These are phyloP conservation scores for Cytospora chrysosperma DNA, from an alignment of 2,329 filamentous ascomycete species.

Conservation along the genomic window DNA sequence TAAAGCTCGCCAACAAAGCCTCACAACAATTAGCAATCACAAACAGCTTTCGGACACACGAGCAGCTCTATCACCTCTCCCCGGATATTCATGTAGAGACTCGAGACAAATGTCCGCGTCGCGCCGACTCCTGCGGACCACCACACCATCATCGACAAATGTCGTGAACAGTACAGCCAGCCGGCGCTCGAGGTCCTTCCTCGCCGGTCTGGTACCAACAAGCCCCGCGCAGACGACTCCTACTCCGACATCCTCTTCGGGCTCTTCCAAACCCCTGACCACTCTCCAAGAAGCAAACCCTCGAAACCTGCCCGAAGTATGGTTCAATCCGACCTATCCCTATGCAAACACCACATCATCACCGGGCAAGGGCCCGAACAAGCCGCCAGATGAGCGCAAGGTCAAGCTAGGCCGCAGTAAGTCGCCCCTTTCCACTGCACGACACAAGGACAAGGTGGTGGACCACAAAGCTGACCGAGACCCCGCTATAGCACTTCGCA, in stretches of 20 bases:
- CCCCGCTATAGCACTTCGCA: conserved; percentile 52
- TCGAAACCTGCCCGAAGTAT: conserved; percentile 39
- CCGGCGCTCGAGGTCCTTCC: conserved; percentile 28
- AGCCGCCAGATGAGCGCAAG: conserved; percentile 54
- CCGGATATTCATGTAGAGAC: conserved; percentile 26
- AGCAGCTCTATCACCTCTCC: not conserved
- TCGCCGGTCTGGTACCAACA: conserved; percentile 17
- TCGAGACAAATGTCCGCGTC: conserved; percentile 37
- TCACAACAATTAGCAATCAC: not conserved
- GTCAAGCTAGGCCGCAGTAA: conserved; percentile 63
- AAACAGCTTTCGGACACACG: not conserved
- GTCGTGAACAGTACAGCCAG: conserved; percentile 30
- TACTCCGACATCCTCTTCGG: conserved; percentile 16
- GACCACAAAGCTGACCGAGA: not conserved
- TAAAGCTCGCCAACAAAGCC: not conserved
- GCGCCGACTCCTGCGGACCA: conserved; percentile 33
- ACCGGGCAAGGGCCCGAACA: conserved; percentile 29
- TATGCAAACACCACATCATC: conserved; percentile 29
- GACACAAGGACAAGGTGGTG: not conserved
- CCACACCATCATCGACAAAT: conserved; percentile 27
- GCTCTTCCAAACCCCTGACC: conserved; percentile 23
- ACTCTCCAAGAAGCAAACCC: conserved; percentile 29
- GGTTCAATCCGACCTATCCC: conserved; percentile 44
- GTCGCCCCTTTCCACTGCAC: conserved; percentile 28
- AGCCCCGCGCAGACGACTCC: conserved; percentile 18